Conservation (phyloP, 1,139 yeast species). For the Pichia sp. region DNA sequence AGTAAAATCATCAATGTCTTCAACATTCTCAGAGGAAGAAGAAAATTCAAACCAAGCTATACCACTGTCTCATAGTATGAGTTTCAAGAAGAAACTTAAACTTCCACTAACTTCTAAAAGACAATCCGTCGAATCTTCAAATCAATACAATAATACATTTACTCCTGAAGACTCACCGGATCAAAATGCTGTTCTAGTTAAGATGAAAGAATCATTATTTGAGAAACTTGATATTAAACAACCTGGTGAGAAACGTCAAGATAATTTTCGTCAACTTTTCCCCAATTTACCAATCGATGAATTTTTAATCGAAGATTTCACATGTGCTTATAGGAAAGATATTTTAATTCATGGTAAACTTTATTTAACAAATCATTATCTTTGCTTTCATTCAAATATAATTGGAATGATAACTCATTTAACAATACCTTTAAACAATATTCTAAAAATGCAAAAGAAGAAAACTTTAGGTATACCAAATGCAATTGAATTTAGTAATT, state of each 20-base stretch:
- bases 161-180: conserved; percentile 2
- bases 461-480: conserved; percentile 71
- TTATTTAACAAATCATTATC: conserved; percentile 51
- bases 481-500: conserved; percentile 62
- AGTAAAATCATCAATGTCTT: conserved; percentile 8
- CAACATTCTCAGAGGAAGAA: conserved; percentile 6
- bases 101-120: conserved; percentile 8
- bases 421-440: conserved; percentile 60
- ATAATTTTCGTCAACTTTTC: conserved; percentile 57
- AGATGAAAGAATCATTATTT: conserved; percentile 11
- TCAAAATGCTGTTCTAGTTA: too few species aligned
- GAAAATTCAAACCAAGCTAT: background rate
- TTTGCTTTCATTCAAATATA: conserved; percentile 67
- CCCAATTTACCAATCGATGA: conserved; percentile 49
- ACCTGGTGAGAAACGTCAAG: conserved; percentile 39
- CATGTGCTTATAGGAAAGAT: conserved; percentile 65
- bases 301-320: conserved; percentile 52
- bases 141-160: background rate
- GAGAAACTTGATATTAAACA: conserved; percentile 20
- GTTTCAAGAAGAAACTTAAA: conserved; percentile 12
- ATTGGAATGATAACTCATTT: conserved; percentile 68
- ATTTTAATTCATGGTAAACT: conserved; percentile 66
- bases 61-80: conserved; percentile 7
- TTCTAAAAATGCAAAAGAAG: conserved; percentile 63
- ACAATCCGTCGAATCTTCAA: conserved; percentile 4